Evolutionary conservation across 1,284 basidiomycete species (phyloP).

Genomic region (Fomitiporia mediterranea): DNA sequence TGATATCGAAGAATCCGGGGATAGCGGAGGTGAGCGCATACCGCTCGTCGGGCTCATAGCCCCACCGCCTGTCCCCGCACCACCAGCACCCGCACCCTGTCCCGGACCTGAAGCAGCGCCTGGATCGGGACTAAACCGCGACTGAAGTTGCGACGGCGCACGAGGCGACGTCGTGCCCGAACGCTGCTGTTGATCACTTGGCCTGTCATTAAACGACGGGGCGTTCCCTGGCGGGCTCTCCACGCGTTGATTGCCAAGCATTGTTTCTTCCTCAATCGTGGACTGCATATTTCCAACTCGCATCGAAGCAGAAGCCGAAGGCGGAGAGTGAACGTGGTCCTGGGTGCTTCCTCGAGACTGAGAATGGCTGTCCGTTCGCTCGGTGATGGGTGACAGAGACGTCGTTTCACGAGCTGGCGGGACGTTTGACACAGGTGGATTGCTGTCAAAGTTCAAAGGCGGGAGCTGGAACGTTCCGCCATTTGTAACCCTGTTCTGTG

Average conservation of each 20-base stretch:
- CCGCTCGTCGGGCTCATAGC: slow-evolving; percentile 7
- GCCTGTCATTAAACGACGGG: slow-evolving; percentile 1
- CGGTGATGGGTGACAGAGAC: slow-evolving; percentile 22
- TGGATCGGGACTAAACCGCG: slow-evolving; percentile 8
- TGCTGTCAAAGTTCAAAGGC: slow-evolving; percentile 31
- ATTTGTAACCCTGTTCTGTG: neutral
- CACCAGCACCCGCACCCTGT: neutral
- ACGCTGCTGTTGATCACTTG: slow-evolving; percentile 3
- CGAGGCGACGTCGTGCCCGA: slow-evolving; percentile 4
- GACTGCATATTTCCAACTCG: neutral
- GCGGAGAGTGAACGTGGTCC: slow-evolving; percentile 8
- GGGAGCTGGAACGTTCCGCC: slow-evolving; percentile 29
- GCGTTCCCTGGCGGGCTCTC: slow-evolving; percentile 7
- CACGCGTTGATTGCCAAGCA: slow-evolving; percentile 1
- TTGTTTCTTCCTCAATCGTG: slow-evolving; percentile 11
- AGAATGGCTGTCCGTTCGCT: slow-evolving; percentile 14
- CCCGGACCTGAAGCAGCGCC: neutral
- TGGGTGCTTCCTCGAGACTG: slow-evolving; percentile 11
- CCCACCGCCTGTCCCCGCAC: neutral
- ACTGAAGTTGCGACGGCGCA: neutral
- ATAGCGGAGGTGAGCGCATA: slow-evolving; percentile 7
- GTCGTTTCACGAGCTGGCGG: slow-evolving; percentile 25
- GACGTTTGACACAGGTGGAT: slow-evolving; percentile 25
- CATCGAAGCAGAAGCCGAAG: neutral
- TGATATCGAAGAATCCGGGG: slow-evolving; percentile 9